Evolutionary conservation across 345 rosid species (phyloP), one percentile per base, ranked within the genome.

Genomic region (Gynandropsis gynandra): DNA sequence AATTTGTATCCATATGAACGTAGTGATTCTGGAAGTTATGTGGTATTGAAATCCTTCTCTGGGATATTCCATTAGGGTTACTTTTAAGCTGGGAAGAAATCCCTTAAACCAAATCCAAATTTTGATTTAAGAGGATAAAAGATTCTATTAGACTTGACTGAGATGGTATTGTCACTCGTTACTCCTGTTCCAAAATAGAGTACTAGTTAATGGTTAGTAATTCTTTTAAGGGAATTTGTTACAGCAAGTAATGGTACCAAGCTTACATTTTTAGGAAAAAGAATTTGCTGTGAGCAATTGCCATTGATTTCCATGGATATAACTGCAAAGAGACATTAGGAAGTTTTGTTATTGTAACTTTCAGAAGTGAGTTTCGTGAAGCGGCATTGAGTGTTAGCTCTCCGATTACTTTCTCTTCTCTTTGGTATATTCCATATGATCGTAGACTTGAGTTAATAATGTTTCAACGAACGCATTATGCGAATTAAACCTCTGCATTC

Each of bases 321-420:
- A 27, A 10, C 21, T 18, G 16, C 12, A 10, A 41, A 29, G 7
- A 13, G 18, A 20, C 36, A 9, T 14, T 50, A 20, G 14, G n/a
- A 42, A 49, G 16, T 49, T 17, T 50, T 32, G 48, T 21, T 34
- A 44, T 21, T 42, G 20, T 46, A 38, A 12, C 19, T 33, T 34
- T 16, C 31, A 15, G 32, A 50, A 50, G 35, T 2, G 4, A 31
- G 14, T 27, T 15, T 4, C 34, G 42, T 7, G 15, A 20, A 9
- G 18, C 10, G 7, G 20, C 35, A 4, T 4, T 2, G 21, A 21
- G 20, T 21, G 14, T 24, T 21, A 1, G 27, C 29, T 36, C 36
- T 47, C 35, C 40, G 17, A 32, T 17, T 12, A 4, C 12, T 42
- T 8, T 43, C 1, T 54, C 18, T 46, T 35, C 35, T 56, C 35